Conservation (phyloP, 2,329 filamentous ascomycete genomes). For the Seiridium unicorne region DNA sequence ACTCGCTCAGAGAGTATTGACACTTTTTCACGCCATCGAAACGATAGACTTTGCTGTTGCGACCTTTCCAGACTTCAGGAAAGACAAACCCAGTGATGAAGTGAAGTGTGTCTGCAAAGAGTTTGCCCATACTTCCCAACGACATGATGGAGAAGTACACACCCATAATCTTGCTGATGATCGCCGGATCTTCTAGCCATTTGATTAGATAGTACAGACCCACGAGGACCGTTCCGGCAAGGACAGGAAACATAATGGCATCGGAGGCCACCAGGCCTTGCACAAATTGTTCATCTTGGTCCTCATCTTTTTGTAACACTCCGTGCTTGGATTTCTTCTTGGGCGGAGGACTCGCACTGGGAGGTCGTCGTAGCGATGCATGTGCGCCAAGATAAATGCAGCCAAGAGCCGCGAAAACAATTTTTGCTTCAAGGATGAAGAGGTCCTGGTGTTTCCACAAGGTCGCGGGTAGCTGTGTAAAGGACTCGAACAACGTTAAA, state of each 20-base stretch:
- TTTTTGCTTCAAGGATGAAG: conserved; percentile 44
- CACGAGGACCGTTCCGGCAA: conserved; percentile 70
- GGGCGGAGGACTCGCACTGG: conserved; percentile 63
- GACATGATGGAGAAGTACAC: conserved; percentile 82
- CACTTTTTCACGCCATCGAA: conserved; percentile 39
- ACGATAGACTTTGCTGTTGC: conserved; percentile 40
- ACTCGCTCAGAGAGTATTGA: conserved; percentile 31
- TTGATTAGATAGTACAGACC: conserved; percentile 87
- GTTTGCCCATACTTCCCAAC: conserved; percentile 70
- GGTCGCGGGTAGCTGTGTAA: conserved; percentile 25
- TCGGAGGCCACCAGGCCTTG: conserved; percentile 72
- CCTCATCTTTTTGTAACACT: conserved; percentile 45
- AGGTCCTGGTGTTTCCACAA: conserved; percentile 34
- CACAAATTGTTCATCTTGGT: conserved; percentile 52
- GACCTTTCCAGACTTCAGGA: conserved; percentile 63
- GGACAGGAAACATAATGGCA: conserved; percentile 79
- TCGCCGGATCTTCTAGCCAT: conserved; percentile 76
- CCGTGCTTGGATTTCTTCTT: conserved; percentile 44
- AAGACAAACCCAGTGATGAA: conserved; percentile 68
- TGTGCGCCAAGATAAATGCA: conserved; percentile 85
- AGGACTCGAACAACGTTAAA: conserved; percentile 26
- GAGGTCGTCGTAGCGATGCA: conserved; percentile 79
- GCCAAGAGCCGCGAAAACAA: conserved; percentile 67
- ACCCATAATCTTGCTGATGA: conserved; percentile 80
- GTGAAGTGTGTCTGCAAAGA: conserved; percentile 71